A percentile compares a stretch with the other conserved stretches of the same genome.
These are phyloP conservation scores for Pyricularia grisea DNA, from an alignment of 2,329 filamentous ascomycete genomes.

Conservation along the genomic window DNA sequence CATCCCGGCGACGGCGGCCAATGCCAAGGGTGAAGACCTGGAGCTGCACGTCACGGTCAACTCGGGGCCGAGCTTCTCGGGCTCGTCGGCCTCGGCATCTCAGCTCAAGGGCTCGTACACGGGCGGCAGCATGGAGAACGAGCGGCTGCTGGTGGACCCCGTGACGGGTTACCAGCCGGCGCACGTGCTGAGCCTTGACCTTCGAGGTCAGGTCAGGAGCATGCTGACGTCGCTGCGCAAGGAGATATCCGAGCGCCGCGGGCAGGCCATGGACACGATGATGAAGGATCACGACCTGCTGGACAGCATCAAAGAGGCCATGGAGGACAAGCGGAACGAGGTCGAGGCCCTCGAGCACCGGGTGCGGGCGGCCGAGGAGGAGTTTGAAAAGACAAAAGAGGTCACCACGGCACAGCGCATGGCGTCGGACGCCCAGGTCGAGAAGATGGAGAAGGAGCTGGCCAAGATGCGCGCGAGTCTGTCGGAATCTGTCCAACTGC, in stretches of 20 bases:
- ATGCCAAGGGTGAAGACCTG: constrained; percentile 76
- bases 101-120: constrained; percentile 34
- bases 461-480: constrained; percentile 80
- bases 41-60: constrained; percentile 80
- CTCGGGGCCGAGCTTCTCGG: constrained; percentile 66
- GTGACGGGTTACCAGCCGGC: constrained; percentile 83
- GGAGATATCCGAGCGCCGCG: constrained; percentile 84
- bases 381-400: constrained; percentile 91
- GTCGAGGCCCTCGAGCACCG: constrained; percentile 87
- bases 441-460: constrained; percentile 98
- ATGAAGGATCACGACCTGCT: constrained; percentile 91
- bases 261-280: constrained; percentile 74
- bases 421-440: constrained; percentile 84
- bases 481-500: constrained; percentile 76
- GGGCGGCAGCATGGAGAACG: constrained; percentile 39
- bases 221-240: constrained; percentile 72
- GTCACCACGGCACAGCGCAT: constrained; percentile 78
- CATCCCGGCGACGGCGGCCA: constrained; percentile 74
- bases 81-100: constrained; percentile 27
- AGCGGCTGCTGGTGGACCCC: constrained; percentile 73
- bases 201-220: constrained; percentile 72
- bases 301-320: constrained; percentile 90
- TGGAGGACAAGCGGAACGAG: constrained; percentile 89
- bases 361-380: constrained; percentile 79
- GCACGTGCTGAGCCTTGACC: constrained; percentile 80